phyloP scores from a whole-genome alignment of 2,329 filamentous ascomycete genomes.

The Penicillium psychrosexuale region DNA sequence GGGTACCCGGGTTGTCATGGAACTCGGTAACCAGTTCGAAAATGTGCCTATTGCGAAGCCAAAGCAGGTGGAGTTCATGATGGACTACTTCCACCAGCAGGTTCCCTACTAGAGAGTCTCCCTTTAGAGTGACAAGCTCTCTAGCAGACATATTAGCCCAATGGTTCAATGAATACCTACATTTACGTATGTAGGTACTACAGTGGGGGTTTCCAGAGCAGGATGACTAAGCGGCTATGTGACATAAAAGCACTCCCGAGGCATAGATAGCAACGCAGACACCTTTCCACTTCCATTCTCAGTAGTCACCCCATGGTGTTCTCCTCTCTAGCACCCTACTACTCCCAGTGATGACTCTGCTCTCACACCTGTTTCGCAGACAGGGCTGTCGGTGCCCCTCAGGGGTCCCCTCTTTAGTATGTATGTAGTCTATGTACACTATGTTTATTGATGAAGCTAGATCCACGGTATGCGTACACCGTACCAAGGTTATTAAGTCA shows the following conservation, averaged over 20 bases:
- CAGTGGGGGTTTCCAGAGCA: too few relatives aligned
- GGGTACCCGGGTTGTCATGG: constrained; percentile 22
- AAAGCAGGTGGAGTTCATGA: constrained; percentile 19
- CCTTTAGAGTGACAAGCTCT: background rate
- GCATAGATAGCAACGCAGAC: too few relatives aligned
- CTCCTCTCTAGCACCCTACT: too few relatives aligned
- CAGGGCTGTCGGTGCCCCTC: too few relatives aligned
- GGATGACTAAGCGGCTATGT: too few relatives aligned
- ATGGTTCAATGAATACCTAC: background rate
- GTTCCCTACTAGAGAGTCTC: constrained; percentile 10
- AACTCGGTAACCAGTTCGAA: constrained; percentile 20
- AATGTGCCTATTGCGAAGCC: constrained; percentile 22
- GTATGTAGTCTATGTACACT: background rate
- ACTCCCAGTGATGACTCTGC: too few relatives aligned
- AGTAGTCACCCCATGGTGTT: too few relatives aligned
- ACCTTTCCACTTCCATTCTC: too few relatives aligned
- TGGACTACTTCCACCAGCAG: constrained; percentile 25
- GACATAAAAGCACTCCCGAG: too few relatives aligned
- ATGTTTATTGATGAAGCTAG: background rate
- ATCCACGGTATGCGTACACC: background rate
- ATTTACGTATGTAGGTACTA: too few relatives aligned
- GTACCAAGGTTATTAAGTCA: background rate
- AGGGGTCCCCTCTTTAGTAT: too few relatives aligned
- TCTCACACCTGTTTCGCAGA: too few relatives aligned
- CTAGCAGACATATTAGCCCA: background rate